Percentiles rank a stretch among this genome's conserved stretches.
These are phyloP conservation scores for Boletus vinaceobasis DNA, from an alignment of 768 basidiomycete genomes.

Conservation along the genomic window DNA sequence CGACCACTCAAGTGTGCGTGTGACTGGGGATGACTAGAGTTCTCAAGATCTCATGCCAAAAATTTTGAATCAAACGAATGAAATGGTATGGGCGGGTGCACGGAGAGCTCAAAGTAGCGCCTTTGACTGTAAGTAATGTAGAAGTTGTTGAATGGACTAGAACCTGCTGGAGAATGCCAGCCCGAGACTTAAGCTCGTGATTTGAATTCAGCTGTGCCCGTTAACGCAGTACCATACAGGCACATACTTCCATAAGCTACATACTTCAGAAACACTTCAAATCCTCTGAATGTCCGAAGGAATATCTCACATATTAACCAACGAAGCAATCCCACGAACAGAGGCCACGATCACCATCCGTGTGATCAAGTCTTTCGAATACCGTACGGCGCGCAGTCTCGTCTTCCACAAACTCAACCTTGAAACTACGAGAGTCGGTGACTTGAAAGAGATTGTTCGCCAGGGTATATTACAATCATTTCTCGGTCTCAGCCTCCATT, in stretches of 20 bases:
- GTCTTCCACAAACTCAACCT: slow-evolving; percentile 83
- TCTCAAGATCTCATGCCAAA: too few relatives aligned
- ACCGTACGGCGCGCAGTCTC: slow-evolving; percentile 83
- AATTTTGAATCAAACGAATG: too few relatives aligned
- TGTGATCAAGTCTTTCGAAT: slow-evolving; percentile 93
- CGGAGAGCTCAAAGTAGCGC: too few relatives aligned
- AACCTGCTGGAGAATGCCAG: too few relatives aligned
- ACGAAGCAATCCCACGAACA: slow-evolving; percentile 61
- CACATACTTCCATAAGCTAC: neutral
- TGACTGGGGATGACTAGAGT: too few relatives aligned
- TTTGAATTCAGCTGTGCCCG: neutral
- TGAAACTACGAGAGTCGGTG: slow-evolving; percentile 69
- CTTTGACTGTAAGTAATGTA: too few relatives aligned
- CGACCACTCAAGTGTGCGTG: too few relatives aligned
- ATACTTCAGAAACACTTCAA: neutral
- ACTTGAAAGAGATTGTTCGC: slow-evolving; percentile 68
- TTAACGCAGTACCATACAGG: neutral
- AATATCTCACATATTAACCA: slow-evolving; percentile 52
- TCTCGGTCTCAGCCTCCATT: neutral
- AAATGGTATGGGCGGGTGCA: too few relatives aligned
- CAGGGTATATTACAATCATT: slow-evolving; percentile 47
- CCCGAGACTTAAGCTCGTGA: neutral
- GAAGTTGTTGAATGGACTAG: neutral
- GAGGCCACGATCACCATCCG: slow-evolving; percentile 86
- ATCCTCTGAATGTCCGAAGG: slow-evolving; percentile 29